Evolutionary conservation across 164 flowering plant genomes (phyloP).

Genomic region (Piper betle): DNA sequence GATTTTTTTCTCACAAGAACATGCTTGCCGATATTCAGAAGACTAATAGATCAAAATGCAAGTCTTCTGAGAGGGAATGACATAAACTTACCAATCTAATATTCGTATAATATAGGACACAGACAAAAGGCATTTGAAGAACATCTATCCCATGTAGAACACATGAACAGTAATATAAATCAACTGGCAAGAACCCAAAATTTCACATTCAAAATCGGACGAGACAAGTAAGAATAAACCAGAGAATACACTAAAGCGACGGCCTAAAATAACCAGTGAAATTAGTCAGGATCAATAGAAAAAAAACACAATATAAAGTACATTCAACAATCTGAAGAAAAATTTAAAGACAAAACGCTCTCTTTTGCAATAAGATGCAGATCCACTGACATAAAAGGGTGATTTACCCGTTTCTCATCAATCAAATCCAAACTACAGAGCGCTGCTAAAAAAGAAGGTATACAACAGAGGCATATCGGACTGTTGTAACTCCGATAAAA

Average conservation of each 20-base stretch:
- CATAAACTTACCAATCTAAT: too few relatives aligned
- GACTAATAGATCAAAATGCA: too few relatives aligned
- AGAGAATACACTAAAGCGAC: neutral
- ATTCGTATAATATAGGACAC: too few relatives aligned
- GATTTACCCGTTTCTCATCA: slow-evolving; percentile 9
- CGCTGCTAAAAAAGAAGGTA: slow-evolving; percentile 7
- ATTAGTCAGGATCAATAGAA: slow-evolving; percentile 23
- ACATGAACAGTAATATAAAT: too few relatives aligned
- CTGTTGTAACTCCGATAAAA: neutral
- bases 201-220: neutral
- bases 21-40: too few relatives aligned
- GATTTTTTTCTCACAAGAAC: too few relatives aligned
- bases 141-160: too few relatives aligned
- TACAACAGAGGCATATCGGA: slow-evolving; percentile 1
- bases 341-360: slow-evolving; percentile 4
- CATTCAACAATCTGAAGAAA: slow-evolving; percentile 10
- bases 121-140: too few relatives aligned
- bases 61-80: too few relatives aligned
- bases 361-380: slow-evolving; percentile 9
- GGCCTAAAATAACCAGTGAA: slow-evolving; percentile 18
- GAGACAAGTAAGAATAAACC: neutral
- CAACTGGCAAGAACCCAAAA: too few relatives aligned
- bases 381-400: slow-evolving; percentile 36
- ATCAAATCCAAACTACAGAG: slow-evolving; percentile 11
- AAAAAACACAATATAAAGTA: slow-evolving; percentile 24